Evolutionary conservation across 2,329 filamentous ascomycete species (phyloP).

Genomic region (Gnomoniopsis smithogilvyi): DNA sequence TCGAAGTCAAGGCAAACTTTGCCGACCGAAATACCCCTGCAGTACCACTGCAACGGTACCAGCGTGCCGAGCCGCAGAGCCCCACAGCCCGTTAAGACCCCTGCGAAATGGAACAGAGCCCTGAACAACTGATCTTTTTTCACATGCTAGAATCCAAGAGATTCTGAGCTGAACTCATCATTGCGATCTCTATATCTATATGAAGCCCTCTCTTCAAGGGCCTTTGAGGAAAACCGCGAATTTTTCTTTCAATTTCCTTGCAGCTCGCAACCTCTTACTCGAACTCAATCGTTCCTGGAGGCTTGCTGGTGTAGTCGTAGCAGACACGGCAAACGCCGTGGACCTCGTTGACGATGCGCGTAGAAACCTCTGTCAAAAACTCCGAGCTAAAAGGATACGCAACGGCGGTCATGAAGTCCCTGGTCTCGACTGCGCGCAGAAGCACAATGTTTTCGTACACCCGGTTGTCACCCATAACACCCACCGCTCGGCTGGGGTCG

Average conservation of each 20-base stretch:
- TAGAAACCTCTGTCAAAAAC: slow-evolving; percentile 51
- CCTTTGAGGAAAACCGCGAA: neutral
- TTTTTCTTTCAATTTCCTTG: neutral
- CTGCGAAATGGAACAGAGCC: neutral
- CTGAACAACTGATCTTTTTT: neutral
- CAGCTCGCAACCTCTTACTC: slow-evolving; percentile 44
- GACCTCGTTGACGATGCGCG: slow-evolving; percentile 73
- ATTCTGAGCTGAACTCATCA: neutral
- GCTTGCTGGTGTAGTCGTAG: slow-evolving; percentile 66
- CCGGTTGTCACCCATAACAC: slow-evolving; percentile 61
- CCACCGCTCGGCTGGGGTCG: slow-evolving; percentile 39
- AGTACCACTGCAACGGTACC: neutral
- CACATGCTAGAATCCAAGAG: neutral
- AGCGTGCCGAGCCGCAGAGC: neutral
- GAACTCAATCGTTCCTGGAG: slow-evolving; percentile 71
- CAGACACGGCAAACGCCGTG: slow-evolving; percentile 68
- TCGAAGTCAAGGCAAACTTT: neutral
- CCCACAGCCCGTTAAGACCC: neutral
- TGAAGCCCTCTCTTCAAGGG: too few species aligned
- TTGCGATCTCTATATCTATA: slow-evolving; percentile 9
- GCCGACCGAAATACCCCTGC: neutral
- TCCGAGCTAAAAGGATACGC: slow-evolving; percentile 54
- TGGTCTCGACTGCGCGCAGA: slow-evolving; percentile 43
- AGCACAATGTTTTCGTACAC: slow-evolving; percentile 43
- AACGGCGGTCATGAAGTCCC: slow-evolving; percentile 74